These are phyloP conservation scores for Leishmania lainsoni DNA, from an alignment of 208 protist genomes.

Conservation along the genomic window DNA sequence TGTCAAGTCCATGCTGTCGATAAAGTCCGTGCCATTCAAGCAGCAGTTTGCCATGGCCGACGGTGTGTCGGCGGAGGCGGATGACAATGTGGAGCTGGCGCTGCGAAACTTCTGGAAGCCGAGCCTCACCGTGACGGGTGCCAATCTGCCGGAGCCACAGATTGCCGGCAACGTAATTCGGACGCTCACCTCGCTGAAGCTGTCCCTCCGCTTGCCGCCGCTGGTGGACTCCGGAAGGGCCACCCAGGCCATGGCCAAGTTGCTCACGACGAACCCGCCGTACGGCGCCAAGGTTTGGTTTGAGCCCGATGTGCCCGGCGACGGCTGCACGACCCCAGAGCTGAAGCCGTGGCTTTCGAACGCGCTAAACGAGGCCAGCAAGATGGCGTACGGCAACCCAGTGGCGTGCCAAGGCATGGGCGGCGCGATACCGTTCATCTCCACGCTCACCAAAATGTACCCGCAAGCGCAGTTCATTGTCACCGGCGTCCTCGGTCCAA, in stretches of 20 bases:
- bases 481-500: slow-evolving; percentile 92
- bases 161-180: slow-evolving; percentile 95
- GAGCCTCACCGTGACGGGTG: slow-evolving; percentile 89
- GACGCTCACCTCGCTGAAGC: slow-evolving; percentile 82
- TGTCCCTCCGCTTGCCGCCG: slow-evolving; percentile 94
- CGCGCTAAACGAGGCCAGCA: slow-evolving; percentile 82
- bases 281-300: slow-evolving; percentile 93
- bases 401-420: slow-evolving; percentile 83
- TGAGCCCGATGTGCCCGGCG: slow-evolving; percentile 46
- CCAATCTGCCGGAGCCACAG: slow-evolving; percentile 80
- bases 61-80: slow-evolving; percentile 40
- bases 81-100: slow-evolving; percentile 81
- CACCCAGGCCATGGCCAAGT: slow-evolving; percentile 52
- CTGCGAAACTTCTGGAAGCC: slow-evolving; percentile 95
- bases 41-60: slow-evolving; percentile 55
- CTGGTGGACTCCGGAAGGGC: slow-evolving; percentile 59
- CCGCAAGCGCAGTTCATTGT: slow-evolving; percentile 94
- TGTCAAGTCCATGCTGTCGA: slow-evolving; percentile 57
- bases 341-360: slow-evolving; percentile 80
- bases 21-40: slow-evolving; percentile 68
- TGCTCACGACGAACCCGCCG: slow-evolving; percentile 89
- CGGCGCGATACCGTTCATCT: slow-evolving; percentile 95
- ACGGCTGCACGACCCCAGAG: slow-evolving; percentile 88
- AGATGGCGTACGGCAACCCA: slow-evolving; percentile 80
- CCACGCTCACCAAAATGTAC: slow-evolving; percentile 89